Base-by-base conservation (phyloP, 768 basidiomycete species). In the Podaxis pistillaris region DNA sequence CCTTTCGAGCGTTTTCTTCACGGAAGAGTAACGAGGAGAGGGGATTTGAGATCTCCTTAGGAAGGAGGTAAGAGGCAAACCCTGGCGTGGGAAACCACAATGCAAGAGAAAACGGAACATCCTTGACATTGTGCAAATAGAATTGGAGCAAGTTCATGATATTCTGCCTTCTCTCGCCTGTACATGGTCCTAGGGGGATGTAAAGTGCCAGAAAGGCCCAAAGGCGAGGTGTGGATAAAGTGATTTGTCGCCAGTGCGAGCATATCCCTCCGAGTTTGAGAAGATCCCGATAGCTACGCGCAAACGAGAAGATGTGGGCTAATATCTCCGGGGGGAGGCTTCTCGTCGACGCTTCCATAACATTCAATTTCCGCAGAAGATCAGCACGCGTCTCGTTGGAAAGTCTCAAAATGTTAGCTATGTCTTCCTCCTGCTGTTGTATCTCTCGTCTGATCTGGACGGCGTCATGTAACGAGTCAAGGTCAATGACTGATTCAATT, bases 271-370 rank as follows among this genome's bases (percentile, higher is more conserved):
- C n/a, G 17, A 47, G 8, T 47, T 17, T 22, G 7, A 15, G 46
- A 17, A 15, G 12, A 4, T 36, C 26, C 12, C 26, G 4, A 12
- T 30, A 11, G 3, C n/a, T 15, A 37, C 26, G 17, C 22, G 19
- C 28, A 19, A 22, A 26, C 22, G 12, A 2, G n/a, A 58, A 58
- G 28, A 47, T 15, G 17, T 9, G 40, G 17, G 13, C 11, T 17
- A 47, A 22, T 22, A 19, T 47, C 17, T 22, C 56, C 74, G 6
- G 52, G 63, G 19, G 57, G 28, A 58, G 30, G 17, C 4, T 6
- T 17, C 57, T 36, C 4, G 57, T 58, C 9, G 46, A 37, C 9
- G 57, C 44, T 38, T 58, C 46, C 5, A 49, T 3, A 6, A 33
- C 22, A 7, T 58, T 58, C 13, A 58, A 13, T n/a, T 17, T 19